phyloP scores from a whole-genome alignment of 768 basidiomycete species.

The Cystofilobasidium ferigula region DNA sequence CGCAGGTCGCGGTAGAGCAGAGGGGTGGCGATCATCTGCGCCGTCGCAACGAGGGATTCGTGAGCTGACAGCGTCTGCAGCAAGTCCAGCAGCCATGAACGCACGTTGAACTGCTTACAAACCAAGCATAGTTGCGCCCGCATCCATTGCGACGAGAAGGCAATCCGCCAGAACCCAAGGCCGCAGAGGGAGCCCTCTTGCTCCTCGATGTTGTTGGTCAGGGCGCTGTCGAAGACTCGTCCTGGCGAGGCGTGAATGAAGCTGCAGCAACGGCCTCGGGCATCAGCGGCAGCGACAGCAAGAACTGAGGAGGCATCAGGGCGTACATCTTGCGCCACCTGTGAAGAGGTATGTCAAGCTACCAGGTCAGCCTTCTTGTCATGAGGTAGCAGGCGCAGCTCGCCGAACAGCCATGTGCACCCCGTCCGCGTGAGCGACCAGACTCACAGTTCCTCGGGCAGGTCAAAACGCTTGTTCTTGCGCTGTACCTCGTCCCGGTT shows the following conservation, averaged over 20 bases:
- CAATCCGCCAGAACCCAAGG: constrained; percentile 19
- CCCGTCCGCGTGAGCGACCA: background rate
- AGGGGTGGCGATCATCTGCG: constrained; percentile 1
- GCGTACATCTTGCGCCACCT: constrained; percentile 20
- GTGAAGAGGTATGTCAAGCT: background rate
- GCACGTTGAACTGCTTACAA: background rate
- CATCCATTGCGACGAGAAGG: constrained; percentile 13
- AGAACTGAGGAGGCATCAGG: background rate
- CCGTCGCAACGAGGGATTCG: background rate
- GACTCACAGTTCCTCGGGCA: background rate
- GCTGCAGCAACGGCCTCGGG: background rate
- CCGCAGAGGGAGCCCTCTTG: constrained; percentile 21
- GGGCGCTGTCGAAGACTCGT: constrained; percentile 4
- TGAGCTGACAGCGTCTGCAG: background rate
- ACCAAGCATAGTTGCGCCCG: constrained; percentile 17
- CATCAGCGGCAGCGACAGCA: background rate
- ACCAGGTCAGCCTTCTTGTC: background rate
- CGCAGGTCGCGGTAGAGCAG: constrained; percentile 22
- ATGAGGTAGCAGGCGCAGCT: background rate
- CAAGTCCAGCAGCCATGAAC: background rate
- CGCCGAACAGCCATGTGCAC: background rate
- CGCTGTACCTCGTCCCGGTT: background rate
- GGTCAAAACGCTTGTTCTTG: background rate
- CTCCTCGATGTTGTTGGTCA: constrained; percentile 21
- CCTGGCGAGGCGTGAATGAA: constrained; percentile 20